Conservation (phyloP, 495 filamentous ascomycete species). For the Baudoinia panamericana region DNA sequence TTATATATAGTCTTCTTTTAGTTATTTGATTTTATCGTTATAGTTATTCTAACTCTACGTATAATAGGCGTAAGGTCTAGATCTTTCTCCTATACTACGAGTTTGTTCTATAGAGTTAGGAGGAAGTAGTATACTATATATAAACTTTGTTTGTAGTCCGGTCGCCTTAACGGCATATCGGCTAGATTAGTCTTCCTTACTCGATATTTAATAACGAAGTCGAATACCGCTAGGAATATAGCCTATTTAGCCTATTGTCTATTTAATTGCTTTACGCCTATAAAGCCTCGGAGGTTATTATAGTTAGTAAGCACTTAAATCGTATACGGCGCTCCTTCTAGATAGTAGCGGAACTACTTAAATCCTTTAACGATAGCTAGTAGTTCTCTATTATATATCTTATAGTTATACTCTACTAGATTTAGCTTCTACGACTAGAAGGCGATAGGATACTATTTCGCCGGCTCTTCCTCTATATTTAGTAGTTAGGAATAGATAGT, state of each 20-base stretch:
- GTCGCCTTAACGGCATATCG: not conserved
- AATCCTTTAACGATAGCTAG: slow-evolving; percentile 8
- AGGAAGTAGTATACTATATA: not conserved
- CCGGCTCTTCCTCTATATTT: not conserved
- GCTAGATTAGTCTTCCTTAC: slow-evolving; percentile 1
- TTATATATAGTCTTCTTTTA: too few relatives aligned
- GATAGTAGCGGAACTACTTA: slow-evolving; percentile 6
- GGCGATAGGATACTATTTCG: slow-evolving; percentile 5
- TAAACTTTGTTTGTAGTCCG: not conserved
- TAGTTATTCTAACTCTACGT: too few relatives aligned
- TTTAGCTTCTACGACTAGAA: slow-evolving; percentile 7
- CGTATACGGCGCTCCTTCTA: not conserved
- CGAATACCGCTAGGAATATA: slow-evolving; percentile 22
- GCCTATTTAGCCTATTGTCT: slow-evolving; percentile 19
- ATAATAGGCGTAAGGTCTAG: not conserved
- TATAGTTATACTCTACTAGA: slow-evolving; percentile 6
- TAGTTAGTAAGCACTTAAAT: slow-evolving; percentile 12
- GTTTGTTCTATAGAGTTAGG: slow-evolving; percentile 1
- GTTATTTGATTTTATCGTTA: too few relatives aligned
- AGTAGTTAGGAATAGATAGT: slow-evolving; percentile 4
- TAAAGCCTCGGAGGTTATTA: slow-evolving; percentile 15
- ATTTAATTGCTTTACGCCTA: slow-evolving; percentile 17
- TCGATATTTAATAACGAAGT: slow-evolving; percentile 25
- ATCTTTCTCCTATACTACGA: not conserved
- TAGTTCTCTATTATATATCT: slow-evolving; percentile 14